Percentiles rank a stretch among this genome's conserved stretches.
Evolutionary conservation across 2,329 filamentous ascomycete genomes (phyloP).

Genomic region (Akanthomyces muscarius): DNA sequence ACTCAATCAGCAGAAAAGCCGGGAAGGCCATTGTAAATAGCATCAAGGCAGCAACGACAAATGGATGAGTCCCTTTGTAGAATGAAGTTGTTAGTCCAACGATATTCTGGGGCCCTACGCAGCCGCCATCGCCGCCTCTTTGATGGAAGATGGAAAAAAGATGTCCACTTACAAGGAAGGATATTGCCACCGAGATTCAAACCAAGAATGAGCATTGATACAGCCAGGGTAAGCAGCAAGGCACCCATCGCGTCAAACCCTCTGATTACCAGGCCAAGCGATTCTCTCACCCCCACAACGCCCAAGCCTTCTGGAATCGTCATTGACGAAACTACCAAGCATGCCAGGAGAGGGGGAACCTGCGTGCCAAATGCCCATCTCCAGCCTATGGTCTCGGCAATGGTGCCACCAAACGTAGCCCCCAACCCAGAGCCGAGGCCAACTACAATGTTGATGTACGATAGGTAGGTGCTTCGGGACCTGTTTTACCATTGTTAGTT

Average conservation of each 20-base stretch:
- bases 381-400: conserved; percentile 70
- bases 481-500: conserved; percentile 22
- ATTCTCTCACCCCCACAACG: conserved; percentile 40
- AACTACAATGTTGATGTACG: conserved; percentile 63
- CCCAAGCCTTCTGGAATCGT: conserved; percentile 52
- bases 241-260: conserved; percentile 57
- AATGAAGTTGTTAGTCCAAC: conserved; percentile 12
- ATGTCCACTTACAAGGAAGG: conserved; percentile 44
- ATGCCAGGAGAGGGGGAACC: conserved; percentile 47
- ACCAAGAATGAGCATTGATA: conserved; percentile 56
- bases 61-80: conserved; percentile 50
- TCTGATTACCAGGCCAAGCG: conserved; percentile 45
- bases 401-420: conserved; percentile 64
- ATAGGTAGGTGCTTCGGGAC: conserved; percentile 64
- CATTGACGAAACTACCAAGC: conserved; percentile 40
- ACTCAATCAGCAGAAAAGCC: conserved; percentile 50
- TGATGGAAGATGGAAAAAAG: background rate
- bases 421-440: conserved; percentile 56
- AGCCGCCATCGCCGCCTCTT: background rate
- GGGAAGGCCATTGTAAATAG: conserved; percentile 47
- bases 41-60: conserved; percentile 49
- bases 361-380: conserved; percentile 67
- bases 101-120: background rate
- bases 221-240: conserved; percentile 46
- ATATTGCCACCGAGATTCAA: conserved; percentile 61